Percentiles rank a stretch among this genome's conserved stretches.
Conservation (phyloP, 129 eudicot species). For the Gnaphalium uliginosum region DNA sequence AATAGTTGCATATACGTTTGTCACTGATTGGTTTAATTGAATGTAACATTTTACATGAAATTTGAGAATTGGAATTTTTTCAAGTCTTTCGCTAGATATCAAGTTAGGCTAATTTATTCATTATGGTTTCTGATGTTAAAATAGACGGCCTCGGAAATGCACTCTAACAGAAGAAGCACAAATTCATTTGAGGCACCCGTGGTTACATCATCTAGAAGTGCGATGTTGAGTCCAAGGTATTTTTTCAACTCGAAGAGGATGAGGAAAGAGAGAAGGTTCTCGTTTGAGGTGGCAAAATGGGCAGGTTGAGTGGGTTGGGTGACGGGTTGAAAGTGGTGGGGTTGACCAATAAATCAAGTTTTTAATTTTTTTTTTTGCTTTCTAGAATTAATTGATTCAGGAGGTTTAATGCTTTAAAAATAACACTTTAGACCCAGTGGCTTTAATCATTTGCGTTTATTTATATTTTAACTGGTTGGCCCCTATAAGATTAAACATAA, state of each 20-base stretch:
- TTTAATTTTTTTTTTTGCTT: background rate
- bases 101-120: background rate
- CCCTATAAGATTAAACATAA: background rate
- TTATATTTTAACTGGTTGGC: background rate
- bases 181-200: conserved; percentile 52
- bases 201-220: conserved; percentile 53
- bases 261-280: background rate
- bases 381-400: background rate
- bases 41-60: background rate
- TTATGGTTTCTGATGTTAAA: conserved; percentile 10
- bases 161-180: conserved; percentile 47
- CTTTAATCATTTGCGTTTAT: background rate
- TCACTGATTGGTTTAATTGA: background rate
- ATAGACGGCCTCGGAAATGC: conserved; percentile 73
- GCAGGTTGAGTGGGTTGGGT: conserved; percentile 4
- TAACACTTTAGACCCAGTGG: background rate
- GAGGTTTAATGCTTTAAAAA: background rate
- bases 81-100: background rate
- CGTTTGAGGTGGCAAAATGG: background rate
- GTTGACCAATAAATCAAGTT: background rate
- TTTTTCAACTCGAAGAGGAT: background rate
- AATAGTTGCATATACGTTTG: background rate
- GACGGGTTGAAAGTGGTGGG: background rate
- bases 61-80: background rate
- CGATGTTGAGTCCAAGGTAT: conserved; percentile 72